Conservation (phyloP, 2,329 filamentous ascomycete species). For the Hymenoscyphus fructigenus region DNA sequence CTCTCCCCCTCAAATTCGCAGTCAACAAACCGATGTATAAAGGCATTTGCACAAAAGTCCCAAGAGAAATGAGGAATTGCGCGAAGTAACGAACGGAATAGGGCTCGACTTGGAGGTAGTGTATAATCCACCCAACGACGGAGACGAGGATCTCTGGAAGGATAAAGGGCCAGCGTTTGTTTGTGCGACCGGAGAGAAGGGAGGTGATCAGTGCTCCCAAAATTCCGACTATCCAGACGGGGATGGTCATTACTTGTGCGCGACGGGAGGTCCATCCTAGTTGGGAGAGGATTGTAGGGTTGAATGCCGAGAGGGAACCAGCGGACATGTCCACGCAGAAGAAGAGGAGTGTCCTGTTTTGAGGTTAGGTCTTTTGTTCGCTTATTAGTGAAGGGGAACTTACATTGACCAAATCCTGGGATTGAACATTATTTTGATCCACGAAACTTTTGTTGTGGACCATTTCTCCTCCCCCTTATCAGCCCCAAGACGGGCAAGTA, state of each 20-base stretch:
- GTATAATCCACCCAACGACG: conserved; percentile 34
- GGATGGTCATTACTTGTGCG: conserved; percentile 40
- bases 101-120: conserved; percentile 6
- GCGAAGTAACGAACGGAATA: conserved; percentile 37
- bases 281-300: conserved; percentile 38
- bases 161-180: conserved; percentile 40
- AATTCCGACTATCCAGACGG: conserved; percentile 37
- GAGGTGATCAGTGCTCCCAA: conserved; percentile 34
- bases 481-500: conserved; percentile 20
- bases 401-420: conserved; percentile 30
- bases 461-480: conserved; percentile 17
- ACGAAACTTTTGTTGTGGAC: conserved; percentile 8
- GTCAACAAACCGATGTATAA: conserved; percentile 40
- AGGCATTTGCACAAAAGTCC: conserved; percentile 38
- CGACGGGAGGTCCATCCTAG: conserved; percentile 36
- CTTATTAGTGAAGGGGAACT: neutral
- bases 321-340: conserved; percentile 39
- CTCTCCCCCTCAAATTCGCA: conserved; percentile 43
- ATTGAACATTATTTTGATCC: conserved; percentile 21
- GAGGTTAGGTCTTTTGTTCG: neutral
- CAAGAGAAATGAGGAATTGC: conserved; percentile 37
- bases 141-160: conserved; percentile 38
- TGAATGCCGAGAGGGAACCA: conserved; percentile 38
- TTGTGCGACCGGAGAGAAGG: conserved; percentile 34
- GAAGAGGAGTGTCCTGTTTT: conserved; percentile 25